Percentiles rank a stretch among this genome's conserved stretches.
Evolutionary conservation across 495 filamentous ascomycete species (phyloP).

Genomic region (Aspergillus saccharolyticus): DNA sequence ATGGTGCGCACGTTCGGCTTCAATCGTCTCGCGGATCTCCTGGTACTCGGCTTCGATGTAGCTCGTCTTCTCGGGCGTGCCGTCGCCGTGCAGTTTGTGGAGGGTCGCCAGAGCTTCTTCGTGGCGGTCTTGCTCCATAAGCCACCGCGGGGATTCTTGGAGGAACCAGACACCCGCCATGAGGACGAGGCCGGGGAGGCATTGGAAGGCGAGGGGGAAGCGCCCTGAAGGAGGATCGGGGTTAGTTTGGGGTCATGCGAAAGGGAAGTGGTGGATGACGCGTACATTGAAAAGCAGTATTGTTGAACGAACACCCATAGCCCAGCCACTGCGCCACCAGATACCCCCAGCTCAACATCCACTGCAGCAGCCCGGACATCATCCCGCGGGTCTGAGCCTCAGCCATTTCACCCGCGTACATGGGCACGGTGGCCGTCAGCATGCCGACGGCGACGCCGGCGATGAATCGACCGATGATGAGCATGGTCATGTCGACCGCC

Average conservation of each 20-base stretch:
- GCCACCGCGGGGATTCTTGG: conserved; percentile 52
- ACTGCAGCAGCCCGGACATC: conserved; percentile 24
- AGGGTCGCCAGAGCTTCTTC: conserved; percentile 48
- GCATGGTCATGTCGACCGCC: conserved; percentile 42
- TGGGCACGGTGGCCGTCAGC: conserved; percentile 41
- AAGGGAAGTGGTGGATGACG: neutral
- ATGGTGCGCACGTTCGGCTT: conserved; percentile 12
- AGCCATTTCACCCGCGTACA: conserved; percentile 30
- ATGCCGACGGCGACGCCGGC: conserved; percentile 45
- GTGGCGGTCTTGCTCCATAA: conserved; percentile 60
- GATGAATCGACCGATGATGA: conserved; percentile 44
- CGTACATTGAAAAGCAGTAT: conserved; percentile 39
- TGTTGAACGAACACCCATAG: conserved; percentile 44
- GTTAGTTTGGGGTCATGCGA: conserved; percentile 7
- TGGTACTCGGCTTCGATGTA: conserved; percentile 24
- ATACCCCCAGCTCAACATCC: conserved; percentile 43
- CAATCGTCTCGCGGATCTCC: conserved; percentile 24
- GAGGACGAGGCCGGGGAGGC: conserved; percentile 42
- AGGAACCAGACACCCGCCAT: conserved; percentile 50
- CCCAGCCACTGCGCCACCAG: conserved; percentile 44
- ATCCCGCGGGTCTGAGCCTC: conserved; percentile 21
- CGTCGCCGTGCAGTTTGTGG: conserved; percentile 12
- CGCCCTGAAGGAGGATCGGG: conserved; percentile 23
- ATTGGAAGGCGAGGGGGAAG: conserved; percentile 50
- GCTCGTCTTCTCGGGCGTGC: conserved; percentile 7